A percentile compares a stretch with the other conserved stretches of the same genome.
Evolutionary conservation across 164 flowering plant genomes (phyloP).

Genomic region (Cinnamomum micranthum): DNA sequence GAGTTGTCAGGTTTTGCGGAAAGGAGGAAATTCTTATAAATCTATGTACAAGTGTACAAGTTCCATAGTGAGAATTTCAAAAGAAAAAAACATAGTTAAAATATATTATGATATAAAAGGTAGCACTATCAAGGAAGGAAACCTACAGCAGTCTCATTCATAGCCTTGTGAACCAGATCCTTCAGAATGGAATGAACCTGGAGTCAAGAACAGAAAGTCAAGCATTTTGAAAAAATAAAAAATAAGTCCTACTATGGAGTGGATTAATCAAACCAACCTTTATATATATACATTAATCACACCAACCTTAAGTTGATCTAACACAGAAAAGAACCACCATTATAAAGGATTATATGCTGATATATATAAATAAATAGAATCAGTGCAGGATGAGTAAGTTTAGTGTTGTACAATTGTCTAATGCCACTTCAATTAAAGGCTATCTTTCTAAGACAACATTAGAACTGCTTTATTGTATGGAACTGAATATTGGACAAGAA

Average conservation of each 20-base stretch:
- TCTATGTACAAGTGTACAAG: neutral
- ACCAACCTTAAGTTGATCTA: neutral
- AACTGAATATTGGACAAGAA: too few relatives aligned
- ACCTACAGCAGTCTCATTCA: constrained; percentile 66
- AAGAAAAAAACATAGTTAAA: neutral
- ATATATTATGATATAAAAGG: neutral
- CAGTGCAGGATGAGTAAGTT: too few relatives aligned
- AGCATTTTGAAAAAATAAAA: neutral
- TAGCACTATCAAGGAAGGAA: neutral
- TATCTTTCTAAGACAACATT: too few relatives aligned
- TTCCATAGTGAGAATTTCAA: neutral
- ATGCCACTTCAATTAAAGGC: too few relatives aligned
- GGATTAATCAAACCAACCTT: neutral
- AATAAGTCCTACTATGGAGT: neutral
- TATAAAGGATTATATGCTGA: neutral
- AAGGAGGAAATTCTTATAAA: neutral
- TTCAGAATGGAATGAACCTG: constrained; percentile 76
- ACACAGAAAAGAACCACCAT: neutral
- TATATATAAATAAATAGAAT: too few relatives aligned
- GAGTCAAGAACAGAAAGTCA: constrained; percentile 7
- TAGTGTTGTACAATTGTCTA: too few relatives aligned
- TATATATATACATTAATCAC: neutral
- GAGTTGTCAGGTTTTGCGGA: neutral
- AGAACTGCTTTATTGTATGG: too few relatives aligned
- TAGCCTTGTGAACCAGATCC: constrained; percentile 75